phyloP scores from a whole-genome alignment of 768 basidiomycete genomes.

The Suillus alpinus region DNA sequence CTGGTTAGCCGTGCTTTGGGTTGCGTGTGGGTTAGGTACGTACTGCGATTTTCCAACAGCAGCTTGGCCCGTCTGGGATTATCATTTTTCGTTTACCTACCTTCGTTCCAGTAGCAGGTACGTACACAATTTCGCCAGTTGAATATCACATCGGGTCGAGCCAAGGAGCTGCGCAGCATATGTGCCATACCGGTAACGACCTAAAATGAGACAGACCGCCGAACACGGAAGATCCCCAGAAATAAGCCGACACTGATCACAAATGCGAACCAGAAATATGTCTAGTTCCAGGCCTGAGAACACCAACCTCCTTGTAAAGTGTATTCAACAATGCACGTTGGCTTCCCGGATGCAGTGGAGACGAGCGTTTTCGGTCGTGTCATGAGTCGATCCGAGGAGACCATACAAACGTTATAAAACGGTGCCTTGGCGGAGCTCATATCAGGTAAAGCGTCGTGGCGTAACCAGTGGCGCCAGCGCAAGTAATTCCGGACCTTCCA shows the following conservation, averaged over 20 bases:
- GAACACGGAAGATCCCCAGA: neutral
- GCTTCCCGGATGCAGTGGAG: neutral
- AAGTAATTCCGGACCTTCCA: too few relatives aligned
- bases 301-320: neutral
- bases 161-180: neutral
- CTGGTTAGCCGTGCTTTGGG: neutral
- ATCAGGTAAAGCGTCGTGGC: neutral
- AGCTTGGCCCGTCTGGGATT: neutral
- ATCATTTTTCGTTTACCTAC: neutral
- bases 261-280: neutral
- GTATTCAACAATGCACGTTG: neutral
- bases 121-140: neutral
- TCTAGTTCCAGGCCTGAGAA: neutral
- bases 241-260: neutral
- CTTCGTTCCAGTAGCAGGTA: neutral
- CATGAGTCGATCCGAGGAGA: neutral
- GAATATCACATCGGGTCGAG: neutral
- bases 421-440: neutral
- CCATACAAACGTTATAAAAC: neutral
- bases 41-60: neutral
- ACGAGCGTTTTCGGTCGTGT: neutral
- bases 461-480: neutral
- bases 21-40: neutral
- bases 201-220: neutral
- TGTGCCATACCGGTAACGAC: neutral